Evolutionary conservation across 2,329 filamentous ascomycete genomes (phyloP), one percentile per base, ranked within the genome.

Genomic region (Arachnomyces sp.): DNA sequence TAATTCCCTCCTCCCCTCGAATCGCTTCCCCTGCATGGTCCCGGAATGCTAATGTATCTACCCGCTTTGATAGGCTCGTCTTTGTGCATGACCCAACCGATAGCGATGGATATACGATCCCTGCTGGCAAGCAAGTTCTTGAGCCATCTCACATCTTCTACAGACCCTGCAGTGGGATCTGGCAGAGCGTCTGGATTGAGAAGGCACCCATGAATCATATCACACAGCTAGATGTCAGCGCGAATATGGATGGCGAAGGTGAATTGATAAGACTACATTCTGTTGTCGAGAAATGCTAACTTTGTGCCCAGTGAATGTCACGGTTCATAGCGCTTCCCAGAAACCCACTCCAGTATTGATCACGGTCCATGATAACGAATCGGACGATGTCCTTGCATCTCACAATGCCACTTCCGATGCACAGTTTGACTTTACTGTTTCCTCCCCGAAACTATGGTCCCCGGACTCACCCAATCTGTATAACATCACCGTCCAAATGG

Each of bases 121-220:
- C 81, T 0, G 71, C 82, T 32, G 82, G 82, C 46, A 84, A 84
- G 55, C 80, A 83, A 55, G 74, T 72, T 0, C 53, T 72, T 1
- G 62, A 59, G 0, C 76, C 74, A 0, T 71, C 67, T 8, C 75
- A 79, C 49, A 86, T 86, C 44, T 86, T 82, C 57, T 86, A 86
- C 55, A 78, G 77, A 0, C 77, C 82, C 0, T 86, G 81, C 54
- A 81, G 78, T 28, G 82, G 82, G 4, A 85, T 86, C 47, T 86
- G 82, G 82, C 82, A 85, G 54, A 73, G 72, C 13, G 82, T 86
- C 0, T 86, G 82, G 82, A 62, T 86, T 2, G 77, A 83, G 54
- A 68, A 74, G n/a, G 78, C 73, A 0, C 76, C 81, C 0, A 46
- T 61, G 0, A 69, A 74, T 36, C 65, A 79, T 48, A 73, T 85